phyloP scores from a whole-genome alignment of 2,329 filamentous ascomycete species.

The Helicocarpus griseus region DNA sequence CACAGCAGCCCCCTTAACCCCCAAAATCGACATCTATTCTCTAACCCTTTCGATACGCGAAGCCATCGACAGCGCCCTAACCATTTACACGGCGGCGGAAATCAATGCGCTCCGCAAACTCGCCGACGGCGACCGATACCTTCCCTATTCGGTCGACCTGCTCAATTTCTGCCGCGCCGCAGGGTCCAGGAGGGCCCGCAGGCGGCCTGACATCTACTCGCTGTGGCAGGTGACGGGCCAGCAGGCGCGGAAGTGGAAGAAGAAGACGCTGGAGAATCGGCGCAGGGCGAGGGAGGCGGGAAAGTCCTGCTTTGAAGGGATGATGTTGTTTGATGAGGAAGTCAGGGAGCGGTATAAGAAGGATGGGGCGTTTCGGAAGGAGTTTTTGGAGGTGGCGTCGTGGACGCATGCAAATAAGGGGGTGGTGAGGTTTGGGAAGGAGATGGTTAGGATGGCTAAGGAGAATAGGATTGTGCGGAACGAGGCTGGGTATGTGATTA shows the following conservation, averaged over 20 bases:
- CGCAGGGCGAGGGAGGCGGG: not conserved
- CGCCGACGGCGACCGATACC: not conserved
- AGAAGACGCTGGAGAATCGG: not conserved
- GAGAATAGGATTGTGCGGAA: not conserved
- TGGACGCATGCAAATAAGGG: not conserved
- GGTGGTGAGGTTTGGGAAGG: constrained; percentile 3
- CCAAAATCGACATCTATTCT: constrained; percentile 8
- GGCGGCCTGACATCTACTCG: constrained; percentile 5
- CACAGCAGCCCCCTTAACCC: not conserved
- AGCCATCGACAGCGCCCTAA: not conserved
- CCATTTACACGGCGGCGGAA: constrained; percentile 2
- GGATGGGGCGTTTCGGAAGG: not conserved
- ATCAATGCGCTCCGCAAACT: not conserved
- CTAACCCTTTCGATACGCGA: constrained; percentile 3
- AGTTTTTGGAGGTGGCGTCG: constrained; percentile 1
- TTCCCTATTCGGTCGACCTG: constrained; percentile 6
- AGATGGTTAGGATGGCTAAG: not conserved
- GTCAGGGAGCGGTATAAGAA: not conserved
- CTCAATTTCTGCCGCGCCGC: constrained; percentile 1
- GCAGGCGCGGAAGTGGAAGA: constrained; percentile 5
- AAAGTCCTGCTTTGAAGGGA: constrained; percentile 4
- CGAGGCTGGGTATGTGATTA: not conserved
- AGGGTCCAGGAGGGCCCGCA: not conserved
- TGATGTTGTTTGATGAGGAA: constrained; percentile 1
- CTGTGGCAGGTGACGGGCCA: constrained; percentile 2